Base-by-base conservation (phyloP, 176 grass and related monocot species). In the Eragrostis nindensis region DNA sequence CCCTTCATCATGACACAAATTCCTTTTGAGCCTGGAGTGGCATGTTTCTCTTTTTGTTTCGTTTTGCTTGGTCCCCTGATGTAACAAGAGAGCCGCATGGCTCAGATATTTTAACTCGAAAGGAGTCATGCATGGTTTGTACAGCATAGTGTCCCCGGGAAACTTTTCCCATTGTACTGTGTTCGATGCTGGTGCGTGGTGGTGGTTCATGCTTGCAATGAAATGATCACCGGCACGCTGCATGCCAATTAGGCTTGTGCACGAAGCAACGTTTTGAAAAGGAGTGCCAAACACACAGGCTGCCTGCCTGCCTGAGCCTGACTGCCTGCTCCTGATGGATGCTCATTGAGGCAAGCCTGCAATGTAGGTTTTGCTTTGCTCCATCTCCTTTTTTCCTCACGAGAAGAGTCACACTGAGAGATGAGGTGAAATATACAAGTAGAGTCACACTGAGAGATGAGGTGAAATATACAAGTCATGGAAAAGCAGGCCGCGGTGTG, bases 401-500 rank as follows among this genome's bases (percentile, higher is more conserved):
- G 10, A 21, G 24, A 5, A 15, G 43, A 11, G 27, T 21, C 29
- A 27, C 32, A n/a, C n/a, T n/a, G n/a, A n/a, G n/a, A n/a, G n/a
- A n/a, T n/a, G n/a, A n/a, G n/a, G n/a, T n/a, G n/a, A n/a, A n/a
- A n/a, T n/a, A n/a, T n/a, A n/a, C n/a, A n/a, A n/a, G n/a, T n/a
- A n/a, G n/a, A n/a, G n/a, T n/a, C n/a, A n/a, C 32, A 36, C n/a
- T 36, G 53, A 47, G 46, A 3, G 11, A 47, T 11, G 11, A 44
- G 42, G 46, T 19, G 62, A 67, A 19, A 71, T 46, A 52, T 56
- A 85, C 76, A 44, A 52, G 8, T 68, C 78, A 29, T 57, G 71
- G 19, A 27, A 85, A 89, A 66, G 87, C 82, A 27, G 82, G 24
- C 11, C 30, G 53, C 75, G 15, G 16, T 71, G 87, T 89, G 83